A percentile compares a stretch with the other conserved stretches of the same genome.
These are phyloP conservation scores for Lepidium sativum DNA, from an alignment of 345 rosid genomes.

Conservation along the genomic window DNA sequence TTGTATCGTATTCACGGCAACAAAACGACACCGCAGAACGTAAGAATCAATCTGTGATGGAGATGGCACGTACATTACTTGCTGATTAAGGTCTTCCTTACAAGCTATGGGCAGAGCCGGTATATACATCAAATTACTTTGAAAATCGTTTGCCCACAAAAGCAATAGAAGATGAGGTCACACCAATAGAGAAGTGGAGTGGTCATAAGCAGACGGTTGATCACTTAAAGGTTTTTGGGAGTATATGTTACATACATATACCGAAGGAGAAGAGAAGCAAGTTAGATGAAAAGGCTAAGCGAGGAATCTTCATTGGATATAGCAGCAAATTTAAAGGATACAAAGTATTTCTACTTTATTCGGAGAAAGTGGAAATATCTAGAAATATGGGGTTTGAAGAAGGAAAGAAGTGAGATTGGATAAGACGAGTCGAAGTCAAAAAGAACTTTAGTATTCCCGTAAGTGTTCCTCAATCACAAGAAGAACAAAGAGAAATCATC, in stretches of 20 bases:
- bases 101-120: not conserved
- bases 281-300: not conserved
- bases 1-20: not conserved
- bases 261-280: not conserved
- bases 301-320: not conserved
- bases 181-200: not conserved
- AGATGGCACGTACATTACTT: not conserved
- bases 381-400: not conserved
- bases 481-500: not conserved
- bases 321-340: not conserved
- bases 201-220: not conserved
- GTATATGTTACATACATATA: not conserved
- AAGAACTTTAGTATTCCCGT: not conserved
- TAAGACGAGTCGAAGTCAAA: not conserved
- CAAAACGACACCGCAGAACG: not conserved
- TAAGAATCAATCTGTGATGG: not conserved
- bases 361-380: not conserved
- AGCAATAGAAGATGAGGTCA: not conserved
- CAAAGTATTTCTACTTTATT: not conserved
- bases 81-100: not conserved
- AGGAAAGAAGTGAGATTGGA: not conserved
- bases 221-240: not conserved
- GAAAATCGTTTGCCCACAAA: not conserved
- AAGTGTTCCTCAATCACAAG: fast-evolving
- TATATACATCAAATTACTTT: not conserved